Conservation (phyloP, 2,329 filamentous ascomycete species). For the Cladophialophora immunda region DNA sequence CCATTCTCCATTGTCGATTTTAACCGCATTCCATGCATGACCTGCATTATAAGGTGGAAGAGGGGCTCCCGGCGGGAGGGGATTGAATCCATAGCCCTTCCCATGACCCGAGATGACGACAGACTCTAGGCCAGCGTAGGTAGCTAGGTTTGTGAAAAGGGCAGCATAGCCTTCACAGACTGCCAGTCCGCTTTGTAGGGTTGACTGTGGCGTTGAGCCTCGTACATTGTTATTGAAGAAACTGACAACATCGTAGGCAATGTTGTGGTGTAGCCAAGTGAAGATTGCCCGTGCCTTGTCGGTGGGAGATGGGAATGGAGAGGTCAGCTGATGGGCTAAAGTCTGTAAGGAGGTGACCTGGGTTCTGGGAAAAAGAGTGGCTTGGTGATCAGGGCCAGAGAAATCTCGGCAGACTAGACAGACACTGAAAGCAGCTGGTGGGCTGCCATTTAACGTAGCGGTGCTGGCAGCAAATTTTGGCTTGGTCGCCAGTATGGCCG, state of each 20-base stretch:
- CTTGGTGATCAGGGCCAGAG: slow-evolving; percentile 79
- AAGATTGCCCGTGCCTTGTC: slow-evolving; percentile 95
- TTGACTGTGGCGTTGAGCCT: slow-evolving; percentile 73
- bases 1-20: slow-evolving; percentile 86
- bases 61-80: slow-evolving; percentile 69
- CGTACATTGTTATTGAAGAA: slow-evolving; percentile 79
- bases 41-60: slow-evolving; percentile 70
- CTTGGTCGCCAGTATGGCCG: slow-evolving; percentile 63
- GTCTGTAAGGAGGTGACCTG: slow-evolving; percentile 77
- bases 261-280: slow-evolving; percentile 94
- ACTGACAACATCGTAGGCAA: slow-evolving; percentile 80
- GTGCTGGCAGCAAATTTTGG: slow-evolving; percentile 44
- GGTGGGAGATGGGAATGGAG: slow-evolving; percentile 79
- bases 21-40: slow-evolving; percentile 94
- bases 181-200: slow-evolving; percentile 78
- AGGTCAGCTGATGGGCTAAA: slow-evolving; percentile 79
- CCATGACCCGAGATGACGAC: slow-evolving; percentile 80
- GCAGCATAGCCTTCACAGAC: slow-evolving; percentile 93
- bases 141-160: slow-evolving; percentile 80
- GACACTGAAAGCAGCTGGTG: slow-evolving; percentile 37
- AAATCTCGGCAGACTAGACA: slow-evolving; percentile 91
- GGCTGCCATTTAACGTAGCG: slow-evolving; percentile 31
- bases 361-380: slow-evolving; percentile 76
- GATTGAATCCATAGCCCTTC: slow-evolving; percentile 80
- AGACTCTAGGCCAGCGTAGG: slow-evolving; percentile 79